These are phyloP conservation scores for Cryptococcus sp. DNA, from an alignment of 1,284 basidiomycete species.

Conservation along the genomic window DNA sequence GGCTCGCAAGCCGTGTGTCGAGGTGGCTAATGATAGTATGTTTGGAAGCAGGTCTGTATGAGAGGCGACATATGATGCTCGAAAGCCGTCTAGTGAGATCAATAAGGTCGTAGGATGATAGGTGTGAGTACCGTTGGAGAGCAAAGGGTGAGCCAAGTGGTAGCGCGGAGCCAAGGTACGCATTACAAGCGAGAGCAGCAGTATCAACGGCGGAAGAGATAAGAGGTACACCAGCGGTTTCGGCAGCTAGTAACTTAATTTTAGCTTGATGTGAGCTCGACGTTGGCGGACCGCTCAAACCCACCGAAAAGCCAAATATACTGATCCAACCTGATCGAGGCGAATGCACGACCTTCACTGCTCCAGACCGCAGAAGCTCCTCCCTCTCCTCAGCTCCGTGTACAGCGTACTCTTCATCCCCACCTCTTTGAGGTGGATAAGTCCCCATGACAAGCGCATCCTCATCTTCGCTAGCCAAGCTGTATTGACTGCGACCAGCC, in stretches of 20 bases:
- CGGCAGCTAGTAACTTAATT: conserved; percentile 15
- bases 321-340: conserved; percentile 9
- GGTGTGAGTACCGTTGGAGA: conserved; percentile 31
- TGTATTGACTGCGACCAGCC: neutral
- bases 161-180: conserved; percentile 8
- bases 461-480: conserved; percentile 3
- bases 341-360: no score
- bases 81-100: conserved; percentile 40
- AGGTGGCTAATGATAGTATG: conserved; percentile 19
- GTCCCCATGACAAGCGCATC: conserved; percentile 5
- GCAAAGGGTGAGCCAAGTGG: conserved; percentile 6
- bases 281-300: neutral
- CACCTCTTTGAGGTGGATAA: neutral
- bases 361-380: neutral
- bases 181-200: conserved; percentile 6
- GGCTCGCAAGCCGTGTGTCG: conserved; percentile 69
- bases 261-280: neutral
- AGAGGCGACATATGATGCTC: conserved; percentile 30
- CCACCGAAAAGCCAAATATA: conserved; percentile 17
- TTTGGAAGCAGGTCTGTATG: conserved; percentile 26
- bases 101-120: conserved; percentile 36
- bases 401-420: neutral
- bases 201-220: conserved; percentile 8
- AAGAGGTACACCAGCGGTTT: conserved; percentile 19
- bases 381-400: neutral